These are phyloP conservation scores for Boletellus sp. DNA, from an alignment of 1,284 basidiomycete genomes.

Conservation along the genomic window DNA sequence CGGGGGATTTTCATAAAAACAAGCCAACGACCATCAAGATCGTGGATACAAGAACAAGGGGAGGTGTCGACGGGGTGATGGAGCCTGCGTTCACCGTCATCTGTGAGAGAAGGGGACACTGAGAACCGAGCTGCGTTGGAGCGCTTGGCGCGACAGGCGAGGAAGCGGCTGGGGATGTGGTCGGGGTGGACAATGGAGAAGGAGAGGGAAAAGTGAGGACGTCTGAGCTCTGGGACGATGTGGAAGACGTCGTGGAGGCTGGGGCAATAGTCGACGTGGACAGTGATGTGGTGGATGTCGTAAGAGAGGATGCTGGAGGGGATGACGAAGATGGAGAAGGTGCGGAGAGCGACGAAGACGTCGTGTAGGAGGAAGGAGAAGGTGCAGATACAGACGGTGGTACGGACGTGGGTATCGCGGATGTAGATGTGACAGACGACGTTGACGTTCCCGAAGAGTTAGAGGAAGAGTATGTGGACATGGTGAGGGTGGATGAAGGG, in stretches of 20 bases:
- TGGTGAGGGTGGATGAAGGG: background rate
- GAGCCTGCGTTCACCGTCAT: slow-evolving; percentile 3
- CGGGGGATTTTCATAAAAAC: too few relatives aligned
- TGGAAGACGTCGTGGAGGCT: background rate
- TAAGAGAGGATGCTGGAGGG: background rate
- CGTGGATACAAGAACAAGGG: slow-evolving; percentile 14
- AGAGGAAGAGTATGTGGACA: background rate
- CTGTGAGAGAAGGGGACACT: slow-evolving; percentile 20
- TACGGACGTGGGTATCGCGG: background rate
- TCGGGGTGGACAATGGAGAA: background rate
- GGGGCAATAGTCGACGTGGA: slow-evolving; percentile 2
- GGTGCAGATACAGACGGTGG: background rate
- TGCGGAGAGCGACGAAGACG: background rate
- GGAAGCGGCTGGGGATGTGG: slow-evolving; percentile 4
- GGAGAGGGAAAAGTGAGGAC: slow-evolving; percentile 1
- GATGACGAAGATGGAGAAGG: background rate
- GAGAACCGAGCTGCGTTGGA: slow-evolving; percentile 22
- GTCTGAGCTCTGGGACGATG: slow-evolving; percentile 2
- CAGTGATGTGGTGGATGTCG: background rate
- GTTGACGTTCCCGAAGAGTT: background rate
- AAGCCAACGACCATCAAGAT: slow-evolving; percentile 15
- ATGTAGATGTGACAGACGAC: background rate
- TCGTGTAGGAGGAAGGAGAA: background rate
- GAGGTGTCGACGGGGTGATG: background rate
- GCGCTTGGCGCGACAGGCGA: slow-evolving; percentile 8